Percentiles rank a stretch among this genome's conserved stretches.
phyloP scores from a whole-genome alignment of 306 rosid species.

The Inga leiocalycina region DNA sequence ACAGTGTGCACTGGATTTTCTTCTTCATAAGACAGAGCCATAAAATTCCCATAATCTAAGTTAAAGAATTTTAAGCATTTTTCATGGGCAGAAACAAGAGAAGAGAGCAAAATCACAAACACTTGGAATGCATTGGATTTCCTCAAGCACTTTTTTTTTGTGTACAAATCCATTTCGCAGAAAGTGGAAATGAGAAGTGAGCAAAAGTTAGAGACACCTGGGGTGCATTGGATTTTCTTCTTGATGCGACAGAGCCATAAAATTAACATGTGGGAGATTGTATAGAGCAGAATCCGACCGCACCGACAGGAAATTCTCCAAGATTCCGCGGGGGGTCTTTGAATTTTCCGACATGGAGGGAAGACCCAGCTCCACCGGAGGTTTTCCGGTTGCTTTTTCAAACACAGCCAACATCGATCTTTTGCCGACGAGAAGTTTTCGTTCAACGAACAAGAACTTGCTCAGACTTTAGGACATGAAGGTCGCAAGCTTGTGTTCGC shows the following conservation, averaged over 20 bases:
- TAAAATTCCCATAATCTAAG: slow-evolving; percentile 33
- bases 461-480: neutral
- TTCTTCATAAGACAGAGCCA: slow-evolving; percentile 44
- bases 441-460: neutral
- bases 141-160: neutral
- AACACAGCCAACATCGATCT: slow-evolving; percentile 55
- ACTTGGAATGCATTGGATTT: slow-evolving; percentile 52
- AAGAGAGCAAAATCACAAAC: neutral
- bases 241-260: slow-evolving; percentile 52
- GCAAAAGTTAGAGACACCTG: slow-evolving; percentile 39
- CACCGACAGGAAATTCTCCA: slow-evolving; percentile 33
- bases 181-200: neutral
- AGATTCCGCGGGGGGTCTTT: slow-evolving; percentile 44
- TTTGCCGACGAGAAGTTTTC: neutral
- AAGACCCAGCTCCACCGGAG: slow-evolving; percentile 58
- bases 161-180: neutral
- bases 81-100: neutral
- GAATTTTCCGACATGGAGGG: slow-evolving; percentile 39
- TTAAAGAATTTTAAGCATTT: no score
- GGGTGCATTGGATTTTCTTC: slow-evolving; percentile 44
- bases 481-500: neutral
- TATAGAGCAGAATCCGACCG: slow-evolving; percentile 43
- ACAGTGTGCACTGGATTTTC: slow-evolving; percentile 39
- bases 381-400: slow-evolving; percentile 52
- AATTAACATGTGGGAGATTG: slow-evolving; percentile 53